Conservation (phyloP, 108 stramenopile genomes). For the Skeletonema marinoi region DNA sequence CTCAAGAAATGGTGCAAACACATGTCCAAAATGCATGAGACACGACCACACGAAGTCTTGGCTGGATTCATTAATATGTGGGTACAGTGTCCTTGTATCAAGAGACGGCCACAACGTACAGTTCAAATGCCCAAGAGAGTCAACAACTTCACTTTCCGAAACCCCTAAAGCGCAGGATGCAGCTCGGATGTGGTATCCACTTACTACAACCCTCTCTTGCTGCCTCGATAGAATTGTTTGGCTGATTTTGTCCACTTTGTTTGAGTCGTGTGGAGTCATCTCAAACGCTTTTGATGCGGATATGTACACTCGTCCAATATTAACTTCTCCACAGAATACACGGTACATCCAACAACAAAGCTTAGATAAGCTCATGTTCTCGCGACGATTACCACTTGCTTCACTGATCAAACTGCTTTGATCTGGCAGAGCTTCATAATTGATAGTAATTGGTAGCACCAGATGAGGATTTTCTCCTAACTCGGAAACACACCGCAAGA, state of each 20-base stretch:
- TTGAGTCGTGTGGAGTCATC: constrained; percentile 20
- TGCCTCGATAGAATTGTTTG: constrained; percentile 62
- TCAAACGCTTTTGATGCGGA: constrained; percentile 59
- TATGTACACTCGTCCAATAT: constrained; percentile 75
- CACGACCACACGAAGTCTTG: constrained; percentile 52
- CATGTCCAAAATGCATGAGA: constrained; percentile 68
- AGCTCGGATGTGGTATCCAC: constrained; percentile 70
- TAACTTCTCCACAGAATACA: constrained; percentile 53
- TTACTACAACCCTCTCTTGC: constrained; percentile 52
- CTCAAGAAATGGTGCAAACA: constrained; percentile 60
- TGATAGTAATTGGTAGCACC: constrained; percentile 82
- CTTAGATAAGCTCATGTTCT: constrained; percentile 28
- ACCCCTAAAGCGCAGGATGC: constrained; percentile 52
- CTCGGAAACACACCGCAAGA: constrained; percentile 61
- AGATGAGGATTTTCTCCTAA: constrained; percentile 47
- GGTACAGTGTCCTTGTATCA: background rate
- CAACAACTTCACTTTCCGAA: constrained; percentile 21
- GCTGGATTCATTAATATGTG: constrained; percentile 23
- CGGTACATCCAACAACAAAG: constrained; percentile 31
- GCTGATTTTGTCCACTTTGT: constrained; percentile 37
- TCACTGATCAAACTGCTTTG: constrained; percentile 61
- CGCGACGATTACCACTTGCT: constrained; percentile 29
- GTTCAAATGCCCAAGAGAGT: constrained; percentile 52
- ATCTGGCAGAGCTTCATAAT: constrained; percentile 85
- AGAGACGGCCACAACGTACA: constrained; percentile 46